Base-by-base conservation (phyloP, 140 eudicot genomes). In the Oenanthe javanica region DNA sequence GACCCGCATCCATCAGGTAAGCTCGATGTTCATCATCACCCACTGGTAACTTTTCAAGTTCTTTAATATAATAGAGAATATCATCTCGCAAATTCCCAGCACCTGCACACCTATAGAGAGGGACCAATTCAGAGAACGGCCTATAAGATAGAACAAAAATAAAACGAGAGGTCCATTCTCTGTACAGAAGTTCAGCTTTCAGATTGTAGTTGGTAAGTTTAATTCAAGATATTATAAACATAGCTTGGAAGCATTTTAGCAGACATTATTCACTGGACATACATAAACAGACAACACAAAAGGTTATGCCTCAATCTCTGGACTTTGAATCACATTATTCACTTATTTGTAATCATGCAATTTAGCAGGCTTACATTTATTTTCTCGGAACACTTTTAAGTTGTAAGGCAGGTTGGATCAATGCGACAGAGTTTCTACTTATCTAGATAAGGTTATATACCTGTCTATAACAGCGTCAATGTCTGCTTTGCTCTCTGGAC, bases 81-180 rank as follows among this genome's bases (percentile, higher is more conserved):
- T 94, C 98, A 72, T 90, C 96, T 47, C 91, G 89, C 84, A 92
- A 85, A 87, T 92, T 92, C 77, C 98, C 97, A 84, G 98, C 98
- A 71, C 98, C 98, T 81, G 97, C 93, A 94, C 98, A 94, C 92
- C 98, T 94, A 51, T 57, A 57, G 19, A 81, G 25, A 72, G 49
- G 79, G 47, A 71, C 42, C 78, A 71, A 70, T 63, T 80, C 36
- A 80, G 71, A 49, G 25, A 31, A 38, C 61, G 70, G 19, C 36
- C 69, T 23, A 51, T 8, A 75, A 18, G 66, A 71, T 3, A 10
- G 19, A 47, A 4, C 38, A 83, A 42, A 42, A 21, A 77, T 19
- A 11, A 18, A 55, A 10, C 47, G 4, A 40, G 46, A 19, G 23
- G 79, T 27, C 25, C 64, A 46, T 50, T 75, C 25, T 23, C 46